Evolutionary conservation across 148 eudicot species (phyloP), one percentile per base, ranked within the genome.

Genomic region (Selenicereus undatus): DNA sequence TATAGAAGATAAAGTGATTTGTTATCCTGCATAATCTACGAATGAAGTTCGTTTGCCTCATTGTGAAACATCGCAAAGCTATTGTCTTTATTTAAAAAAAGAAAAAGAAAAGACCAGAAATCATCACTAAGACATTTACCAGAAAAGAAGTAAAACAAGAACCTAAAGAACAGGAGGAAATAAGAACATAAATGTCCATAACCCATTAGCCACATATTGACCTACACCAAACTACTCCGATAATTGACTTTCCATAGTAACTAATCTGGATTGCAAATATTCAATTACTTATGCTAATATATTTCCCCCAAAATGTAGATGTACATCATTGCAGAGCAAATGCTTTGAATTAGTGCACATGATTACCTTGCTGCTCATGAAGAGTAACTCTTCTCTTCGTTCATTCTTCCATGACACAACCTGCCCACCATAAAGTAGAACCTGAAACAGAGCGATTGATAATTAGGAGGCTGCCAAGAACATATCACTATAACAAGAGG

Each of bases 391-490:
- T 87, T 91, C 93, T 81, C 95, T 87, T 75, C 86, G 89, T 42
- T 89, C 92, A 84, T 88, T 93, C 81, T 93, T 93, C 97, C 97
- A 91, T 66, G 96, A 89, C 76, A 91, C 87, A 81, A 94, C 94
- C 81, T 89, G 97, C 36, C 90, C 97, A 29, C 94, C 97, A 82
- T 84, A 71, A 50, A 94, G 87, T 78, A 89, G 89, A 71, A 94
- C 95, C 94, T 92, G 82, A 50, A 83, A 81, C 73, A 80, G 12
- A 78, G 1, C 29, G 71, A 35, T 36, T 21, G 21, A 70, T n/a
- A 11, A 51, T 42, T 52, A 64, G 11, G n/a, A 16, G 16, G 36
- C 62, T n/a, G 29, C 24, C 48, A 76, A 20, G 69, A 29, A 13
- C 12, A 48, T 4, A 10, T 30, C 4, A 13, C 29, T 8, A 5